A percentile compares a stretch with the other conserved stretches of the same genome.
Evolutionary conservation across 495 filamentous ascomycete genomes (phyloP).

Genomic region (Neurospora terricola): DNA sequence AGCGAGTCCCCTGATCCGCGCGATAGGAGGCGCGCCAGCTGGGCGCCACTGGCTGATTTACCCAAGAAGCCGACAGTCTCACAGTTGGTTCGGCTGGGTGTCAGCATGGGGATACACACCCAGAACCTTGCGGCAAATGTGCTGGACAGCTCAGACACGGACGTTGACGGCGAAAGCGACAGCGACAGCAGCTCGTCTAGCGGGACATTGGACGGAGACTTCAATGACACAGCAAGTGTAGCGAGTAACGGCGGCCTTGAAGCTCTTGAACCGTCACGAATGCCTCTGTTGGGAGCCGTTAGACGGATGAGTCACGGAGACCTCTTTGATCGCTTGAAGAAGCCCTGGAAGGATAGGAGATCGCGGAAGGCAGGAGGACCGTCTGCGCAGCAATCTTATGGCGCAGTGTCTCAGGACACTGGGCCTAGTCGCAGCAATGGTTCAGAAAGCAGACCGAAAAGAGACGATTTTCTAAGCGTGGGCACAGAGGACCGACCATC

Average conservation of each 20-base stretch:
- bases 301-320: constrained; percentile 30
- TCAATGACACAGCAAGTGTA: constrained; percentile 18
- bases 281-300: constrained; percentile 16
- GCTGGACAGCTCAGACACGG: constrained; percentile 38
- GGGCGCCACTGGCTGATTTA: constrained; percentile 25
- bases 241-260: constrained; percentile 18
- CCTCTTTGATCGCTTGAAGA: constrained; percentile 9
- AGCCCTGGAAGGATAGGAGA: constrained; percentile 8
- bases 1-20: constrained; percentile 10
- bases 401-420: constrained; percentile 4
- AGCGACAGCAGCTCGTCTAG: constrained; percentile 33
- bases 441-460: not conserved
- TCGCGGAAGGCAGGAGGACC: constrained; percentile 2
- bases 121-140: constrained; percentile 59
- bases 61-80: constrained; percentile 54
- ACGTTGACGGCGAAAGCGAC: constrained; percentile 30
- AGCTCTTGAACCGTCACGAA: constrained; percentile 6
- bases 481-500: constrained; percentile 2
- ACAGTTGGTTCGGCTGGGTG: constrained; percentile 49
- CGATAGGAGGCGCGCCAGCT: constrained; percentile 25
- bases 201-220: constrained; percentile 14
- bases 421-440: not conserved
- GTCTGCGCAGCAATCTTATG: not conserved
- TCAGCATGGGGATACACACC: constrained; percentile 66
- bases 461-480: not conserved